Evolutionary conservation across 257 asterid species (phyloP), one percentile per base, ranked within the genome.

Genomic region (Solanum etuberosum): DNA sequence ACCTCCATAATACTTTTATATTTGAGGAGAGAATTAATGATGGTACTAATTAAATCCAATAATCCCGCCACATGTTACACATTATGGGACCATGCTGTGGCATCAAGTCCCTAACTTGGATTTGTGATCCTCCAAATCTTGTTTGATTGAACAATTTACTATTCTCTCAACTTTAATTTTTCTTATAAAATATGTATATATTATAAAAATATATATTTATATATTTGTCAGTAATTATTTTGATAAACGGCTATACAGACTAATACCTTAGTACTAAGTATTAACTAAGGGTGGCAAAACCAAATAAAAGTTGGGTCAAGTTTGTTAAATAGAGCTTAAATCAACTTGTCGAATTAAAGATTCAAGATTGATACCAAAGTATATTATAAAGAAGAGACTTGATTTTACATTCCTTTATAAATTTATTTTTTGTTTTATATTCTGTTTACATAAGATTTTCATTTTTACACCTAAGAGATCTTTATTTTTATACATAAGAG

Each of bases 51-150:
- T 68, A 68, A 87, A 87, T 74, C 86, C 76, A 86, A 65, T 83
- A 42, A 73, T 89, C 84, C 5, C 27, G 68, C 48, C 9, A 29
- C 85, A 86, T 77, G 35, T 88, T 81, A 86, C 92, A 88, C 88
- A 86, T 80, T 78, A 35, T 15, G 48, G 88, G 93, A 43, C 85
- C 90, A 90, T 84, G 38, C 74, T 48, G 51, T 59, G 86, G 48
- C 93, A 90, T 84, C 90, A 87, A 68, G 91, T 87, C 91, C 76
- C 63, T 89, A 54, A 86, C 89, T 35, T 89, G 90, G 91, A 91
- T 91, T 86, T 86, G 91, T 90, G 91, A 92, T 82, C 92, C 92
- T 83, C 80, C 61, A 38, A 84, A 84, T 84, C 86, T 63, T 63
- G 78, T 84, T 63, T 84, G 86, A 57, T 84, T 84, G 29, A 84